Evolutionary conservation across 1,284 basidiomycete genomes (phyloP), one percentile per base, ranked within the genome.

Genomic region (Sanghuangporus baumii): DNA sequence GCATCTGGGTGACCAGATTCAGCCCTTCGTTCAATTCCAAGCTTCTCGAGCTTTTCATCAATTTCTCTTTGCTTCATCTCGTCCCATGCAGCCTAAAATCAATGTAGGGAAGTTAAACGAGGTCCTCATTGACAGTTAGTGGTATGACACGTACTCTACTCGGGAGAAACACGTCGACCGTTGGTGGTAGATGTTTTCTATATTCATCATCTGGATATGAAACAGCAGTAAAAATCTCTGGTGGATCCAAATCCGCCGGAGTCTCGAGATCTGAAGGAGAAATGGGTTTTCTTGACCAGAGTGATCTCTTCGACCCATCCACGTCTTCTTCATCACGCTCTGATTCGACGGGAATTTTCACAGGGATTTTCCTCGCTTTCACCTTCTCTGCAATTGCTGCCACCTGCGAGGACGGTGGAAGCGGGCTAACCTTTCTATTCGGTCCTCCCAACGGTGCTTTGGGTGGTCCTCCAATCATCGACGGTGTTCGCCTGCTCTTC

Each of bases 401-500:
- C 26, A 75, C 67, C 54, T 73, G 69, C n/a, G 72, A 51, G 14
- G 72, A 65, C 36, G 79, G 74, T 2, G 86, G 85, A 62, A 88
- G 73, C 16, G 88, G 88, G 71, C 84, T 88, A 59, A 85, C 79
- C 74, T 89, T 92, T 59, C 87, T 81, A 59, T 83, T 81, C 7
- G 88, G 90, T 1, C 90, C 90, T 16, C 90, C 90, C 6, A 93
- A 76, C 2, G 85, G 80, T 1, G 91, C 91, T 71, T 93, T 93
- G 16, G 91, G 90, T 12, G 90, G 90, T 4, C 90, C 90, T 14
- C 91, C 91, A 14, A 78, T 74, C 63, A 93, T 79, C 69, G 88
- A 91, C 36, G 83, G 81, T 61, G 88, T 83, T 60, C 89, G 73
- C 65, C 82, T 78, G 66, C 78, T 79, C 76, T 80, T 71, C 73